phyloP scores from a whole-genome alignment of 106 monocot genomes.

The Ottelia alismoides region DNA sequence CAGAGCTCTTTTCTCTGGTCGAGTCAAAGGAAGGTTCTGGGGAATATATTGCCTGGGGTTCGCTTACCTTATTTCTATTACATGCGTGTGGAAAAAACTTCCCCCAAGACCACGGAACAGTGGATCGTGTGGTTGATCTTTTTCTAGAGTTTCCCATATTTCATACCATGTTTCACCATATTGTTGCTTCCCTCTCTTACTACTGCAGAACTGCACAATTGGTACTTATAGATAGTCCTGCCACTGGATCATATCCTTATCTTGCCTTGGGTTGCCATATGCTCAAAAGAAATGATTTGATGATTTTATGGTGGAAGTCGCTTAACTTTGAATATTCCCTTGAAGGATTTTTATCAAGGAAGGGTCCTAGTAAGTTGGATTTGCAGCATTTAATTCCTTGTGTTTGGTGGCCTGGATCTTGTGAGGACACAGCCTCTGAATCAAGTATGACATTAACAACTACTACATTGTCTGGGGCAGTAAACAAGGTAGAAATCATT shows the following conservation, averaged over 20 bases:
- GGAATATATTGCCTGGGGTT: slow-evolving; percentile 69
- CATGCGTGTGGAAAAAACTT: slow-evolving; percentile 42
- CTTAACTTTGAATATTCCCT: slow-evolving; percentile 53
- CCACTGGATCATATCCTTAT: slow-evolving; percentile 79
- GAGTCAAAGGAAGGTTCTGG: slow-evolving; percentile 13
- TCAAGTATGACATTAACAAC: slow-evolving; percentile 71
- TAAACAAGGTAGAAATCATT: slow-evolving; percentile 49
- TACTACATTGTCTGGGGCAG: slow-evolving; percentile 54
- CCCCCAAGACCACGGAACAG: slow-evolving; percentile 52
- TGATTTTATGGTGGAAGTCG: slow-evolving; percentile 73
- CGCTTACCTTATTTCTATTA: slow-evolving; percentile 39
- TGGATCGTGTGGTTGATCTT: slow-evolving; percentile 55
- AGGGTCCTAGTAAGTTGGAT: slow-evolving; percentile 84
- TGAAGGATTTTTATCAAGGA: slow-evolving; percentile 80
- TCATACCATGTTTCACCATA: slow-evolving; percentile 38
- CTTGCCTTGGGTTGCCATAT: slow-evolving; percentile 71
- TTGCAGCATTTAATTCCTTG: slow-evolving; percentile 68
- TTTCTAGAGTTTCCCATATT: slow-evolving; percentile 57
- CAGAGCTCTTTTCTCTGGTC: slow-evolving; percentile 44
- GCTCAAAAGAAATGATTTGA: slow-evolving; percentile 49
- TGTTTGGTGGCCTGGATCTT: slow-evolving; percentile 93
- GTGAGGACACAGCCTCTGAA: slow-evolving; percentile 67
- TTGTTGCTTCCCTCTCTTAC: slow-evolving; percentile 61
- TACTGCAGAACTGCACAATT: slow-evolving; percentile 61
- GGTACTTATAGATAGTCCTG: slow-evolving; percentile 76